Percentiles rank a stretch among this genome's conserved stretches.
Conservation (phyloP, 2,329 filamentous ascomycete species). For the Cadophora gregata region DNA sequence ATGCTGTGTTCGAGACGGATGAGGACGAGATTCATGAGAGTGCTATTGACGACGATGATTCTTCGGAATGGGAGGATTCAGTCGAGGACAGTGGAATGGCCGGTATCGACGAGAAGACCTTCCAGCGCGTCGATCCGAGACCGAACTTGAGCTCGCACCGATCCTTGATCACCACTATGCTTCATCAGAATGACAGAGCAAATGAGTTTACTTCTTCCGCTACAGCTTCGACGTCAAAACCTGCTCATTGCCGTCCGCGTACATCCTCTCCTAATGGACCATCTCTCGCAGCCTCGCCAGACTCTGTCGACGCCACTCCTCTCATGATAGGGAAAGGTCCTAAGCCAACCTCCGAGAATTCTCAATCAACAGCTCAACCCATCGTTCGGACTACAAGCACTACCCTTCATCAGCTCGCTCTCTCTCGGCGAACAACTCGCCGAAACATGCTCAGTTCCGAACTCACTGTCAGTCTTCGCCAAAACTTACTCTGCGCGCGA, state of each 20-base stretch:
- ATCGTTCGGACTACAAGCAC: slow-evolving; percentile 80
- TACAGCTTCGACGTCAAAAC: slow-evolving; percentile 56
- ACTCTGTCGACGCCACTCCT: slow-evolving; percentile 50
- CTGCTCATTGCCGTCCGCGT: slow-evolving; percentile 61
- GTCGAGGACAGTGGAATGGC: slow-evolving; percentile 83
- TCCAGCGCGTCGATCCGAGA: slow-evolving; percentile 89
- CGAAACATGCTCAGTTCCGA: slow-evolving; percentile 96
- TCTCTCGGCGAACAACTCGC: slow-evolving; percentile 90
- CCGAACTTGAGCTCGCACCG: slow-evolving; percentile 83
- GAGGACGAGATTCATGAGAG: slow-evolving; percentile 79
- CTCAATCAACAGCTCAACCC: slow-evolving; percentile 70
- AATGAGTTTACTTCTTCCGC: slow-evolving; percentile 70
- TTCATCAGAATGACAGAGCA: slow-evolving; percentile 79
- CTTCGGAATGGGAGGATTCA: slow-evolving; percentile 65
- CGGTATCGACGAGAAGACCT: slow-evolving; percentile 81
- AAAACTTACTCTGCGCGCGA: slow-evolving; percentile 92
- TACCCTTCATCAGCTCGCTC: no score
- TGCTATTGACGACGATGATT: slow-evolving; percentile 75
- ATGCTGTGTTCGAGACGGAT: slow-evolving; percentile 63
- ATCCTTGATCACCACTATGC: slow-evolving; percentile 86
- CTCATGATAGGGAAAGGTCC: slow-evolving; percentile 57
- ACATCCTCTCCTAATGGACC: slow-evolving; percentile 73
- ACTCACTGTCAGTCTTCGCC: slow-evolving; percentile 87
- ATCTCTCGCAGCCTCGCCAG: slow-evolving; percentile 59
- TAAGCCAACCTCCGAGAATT: slow-evolving; percentile 52